phyloP scores from a whole-genome alignment of 2,329 filamentous ascomycete species.

The Exserohilum turcica region DNA sequence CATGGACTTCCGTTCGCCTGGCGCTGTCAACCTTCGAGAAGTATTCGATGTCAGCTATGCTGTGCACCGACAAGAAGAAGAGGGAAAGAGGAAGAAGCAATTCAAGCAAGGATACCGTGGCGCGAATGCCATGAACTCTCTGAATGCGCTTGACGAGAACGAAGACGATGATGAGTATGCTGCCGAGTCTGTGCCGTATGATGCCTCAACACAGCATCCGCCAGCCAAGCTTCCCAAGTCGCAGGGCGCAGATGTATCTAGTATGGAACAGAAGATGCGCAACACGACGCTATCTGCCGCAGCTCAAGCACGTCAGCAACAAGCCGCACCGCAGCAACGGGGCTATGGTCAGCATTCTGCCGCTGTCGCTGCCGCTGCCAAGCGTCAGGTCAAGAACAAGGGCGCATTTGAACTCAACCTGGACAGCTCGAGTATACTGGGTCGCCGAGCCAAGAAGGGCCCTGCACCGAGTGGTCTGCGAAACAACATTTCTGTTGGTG shows the following conservation, averaged over 20 bases:
- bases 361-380: slow-evolving; percentile 80
- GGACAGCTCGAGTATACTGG: slow-evolving; percentile 86
- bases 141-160: slow-evolving; percentile 69
- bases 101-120: slow-evolving; percentile 72
- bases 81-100: slow-evolving; percentile 88
- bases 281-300: slow-evolving; percentile 76
- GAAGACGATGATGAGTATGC: slow-evolving; percentile 70
- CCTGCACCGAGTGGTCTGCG: slow-evolving; percentile 53
- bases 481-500: slow-evolving; percentile 47
- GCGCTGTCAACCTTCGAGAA: slow-evolving; percentile 91
- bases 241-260: slow-evolving; percentile 66
- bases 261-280: slow-evolving; percentile 85
- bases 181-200: slow-evolving; percentile 64
- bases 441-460: slow-evolving; percentile 65
- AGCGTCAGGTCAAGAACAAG: slow-evolving; percentile 77
- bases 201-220: slow-evolving; percentile 53
- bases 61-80: slow-evolving; percentile 94
- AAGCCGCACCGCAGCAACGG: slow-evolving; percentile 49
- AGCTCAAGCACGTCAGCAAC: slow-evolving; percentile 63
- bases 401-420: slow-evolving; percentile 91
- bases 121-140: slow-evolving; percentile 66
- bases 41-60: slow-evolving; percentile 99
- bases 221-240: slow-evolving; percentile 72
- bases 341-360: slow-evolving; percentile 92
- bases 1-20: slow-evolving; percentile 92